Conservation (phyloP, 2,329 filamentous ascomycete genomes). For the Tolypocladium nubicola region DNA sequence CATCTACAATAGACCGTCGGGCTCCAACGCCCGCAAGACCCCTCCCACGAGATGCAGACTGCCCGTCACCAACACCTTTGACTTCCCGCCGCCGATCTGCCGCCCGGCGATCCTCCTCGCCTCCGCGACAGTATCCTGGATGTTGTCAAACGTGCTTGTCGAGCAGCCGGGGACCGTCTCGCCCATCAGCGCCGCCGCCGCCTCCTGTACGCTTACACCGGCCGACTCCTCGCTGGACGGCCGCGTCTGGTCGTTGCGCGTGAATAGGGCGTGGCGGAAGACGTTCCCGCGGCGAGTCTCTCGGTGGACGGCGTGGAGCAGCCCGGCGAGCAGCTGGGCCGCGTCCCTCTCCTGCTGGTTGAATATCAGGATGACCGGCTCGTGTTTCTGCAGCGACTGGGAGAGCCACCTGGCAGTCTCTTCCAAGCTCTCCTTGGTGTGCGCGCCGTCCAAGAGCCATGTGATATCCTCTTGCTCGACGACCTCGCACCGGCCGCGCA, state of each 20-base stretch:
- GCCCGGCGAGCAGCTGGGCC: conserved; percentile 46
- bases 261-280: conserved; percentile 72
- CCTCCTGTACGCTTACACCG: conserved; percentile 53
- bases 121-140: conserved; percentile 57
- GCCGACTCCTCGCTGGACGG: conserved; percentile 24
- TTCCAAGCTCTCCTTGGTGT: conserved; percentile 74
- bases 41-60: conserved; percentile 79
- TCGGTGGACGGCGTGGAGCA: conserved; percentile 45
- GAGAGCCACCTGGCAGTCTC: conserved; percentile 72
- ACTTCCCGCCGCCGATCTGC: conserved; percentile 15
- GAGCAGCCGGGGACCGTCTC: conserved; percentile 34
- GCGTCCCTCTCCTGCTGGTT: conserved; percentile 87
- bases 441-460: conserved; percentile 83
- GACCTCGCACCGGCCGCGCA: conserved; percentile 71
- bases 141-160: conserved; percentile 50
- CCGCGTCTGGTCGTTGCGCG: conserved; percentile 51
- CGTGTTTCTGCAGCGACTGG: conserved; percentile 23
- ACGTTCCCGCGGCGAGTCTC: conserved; percentile 24
- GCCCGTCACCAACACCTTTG: conserved; percentile 61
- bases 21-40: conserved; percentile 59
- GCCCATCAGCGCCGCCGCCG: conserved; percentile 51
- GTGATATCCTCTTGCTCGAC: conserved; percentile 40
- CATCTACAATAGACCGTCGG: conserved; percentile 23
- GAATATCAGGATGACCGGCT: conserved; percentile 58
- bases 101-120: conserved; percentile 30